These are phyloP conservation scores for Tetraselmis chui DNA, from an alignment of 139 green algal genomes.

Conservation along the genomic window DNA sequence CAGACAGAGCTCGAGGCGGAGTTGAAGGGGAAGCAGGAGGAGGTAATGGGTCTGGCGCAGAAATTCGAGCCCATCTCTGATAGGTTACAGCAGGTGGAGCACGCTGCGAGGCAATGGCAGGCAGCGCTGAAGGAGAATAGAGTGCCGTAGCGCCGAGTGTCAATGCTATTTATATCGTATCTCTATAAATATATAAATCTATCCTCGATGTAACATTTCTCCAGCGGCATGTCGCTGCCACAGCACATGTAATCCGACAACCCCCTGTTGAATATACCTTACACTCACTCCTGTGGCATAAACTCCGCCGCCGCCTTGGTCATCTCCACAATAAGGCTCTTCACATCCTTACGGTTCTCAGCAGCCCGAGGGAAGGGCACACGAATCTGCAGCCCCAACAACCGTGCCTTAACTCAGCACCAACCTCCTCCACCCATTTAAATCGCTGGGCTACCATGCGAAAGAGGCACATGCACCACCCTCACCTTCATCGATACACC, in stretches of 20 bases:
- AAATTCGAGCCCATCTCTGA: not conserved
- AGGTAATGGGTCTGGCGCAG: not conserved
- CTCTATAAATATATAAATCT: too few species aligned
- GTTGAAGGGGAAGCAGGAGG: not conserved
- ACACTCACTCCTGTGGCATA: not conserved
- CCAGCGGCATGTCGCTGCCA: too few species aligned
- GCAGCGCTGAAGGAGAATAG: not conserved
- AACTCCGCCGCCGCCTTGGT: constrained; percentile 31
- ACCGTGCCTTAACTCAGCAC: too few species aligned
- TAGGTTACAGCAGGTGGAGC: not conserved
- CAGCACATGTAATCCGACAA: too few species aligned
- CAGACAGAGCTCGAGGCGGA: not conserved
- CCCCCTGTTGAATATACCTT: too few species aligned
- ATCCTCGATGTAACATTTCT: too few species aligned
- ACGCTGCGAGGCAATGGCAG: not conserved
- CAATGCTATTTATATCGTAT: too few species aligned
- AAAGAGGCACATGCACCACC: too few species aligned
- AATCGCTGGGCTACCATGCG: too few species aligned
- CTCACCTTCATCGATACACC: not conserved
- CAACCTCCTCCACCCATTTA: too few species aligned
- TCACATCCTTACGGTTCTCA: constrained; percentile 55
- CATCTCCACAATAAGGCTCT: constrained; percentile 66
- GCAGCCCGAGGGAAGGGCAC: constrained; percentile 43
- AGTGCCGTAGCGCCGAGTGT: not conserved
- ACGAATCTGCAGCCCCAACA: constrained; percentile 18